Percentiles rank a stretch among this genome's conserved stretches.
Conservation (phyloP, 2,329 filamentous ascomycete genomes). For the Penicillium sp. region DNA sequence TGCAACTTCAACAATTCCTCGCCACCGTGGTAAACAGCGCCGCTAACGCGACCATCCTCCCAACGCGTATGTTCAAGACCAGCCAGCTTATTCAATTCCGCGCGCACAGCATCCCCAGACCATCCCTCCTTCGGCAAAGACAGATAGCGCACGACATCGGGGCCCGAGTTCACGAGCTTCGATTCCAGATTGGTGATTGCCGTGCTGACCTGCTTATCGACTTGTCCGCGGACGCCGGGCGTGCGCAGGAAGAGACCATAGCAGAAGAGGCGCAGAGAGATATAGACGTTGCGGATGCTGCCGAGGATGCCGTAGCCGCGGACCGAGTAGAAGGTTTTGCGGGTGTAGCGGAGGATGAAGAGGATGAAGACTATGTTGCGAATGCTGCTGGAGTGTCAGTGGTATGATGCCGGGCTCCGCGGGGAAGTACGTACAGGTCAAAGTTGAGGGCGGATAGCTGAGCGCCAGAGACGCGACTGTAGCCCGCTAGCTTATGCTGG, state of each 20-base stretch:
- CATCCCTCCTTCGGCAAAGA: constrained; percentile 81
- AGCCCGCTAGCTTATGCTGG: constrained; percentile 47
- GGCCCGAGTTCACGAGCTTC: constrained; percentile 77
- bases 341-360: constrained; percentile 81
- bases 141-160: constrained; percentile 71
- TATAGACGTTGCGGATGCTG: constrained; percentile 73
- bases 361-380: constrained; percentile 87
- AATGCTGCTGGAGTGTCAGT: constrained; percentile 55
- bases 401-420: constrained; percentile 1
- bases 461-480: constrained; percentile 34
- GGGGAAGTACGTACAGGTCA: constrained; percentile 43
- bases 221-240: constrained; percentile 82
- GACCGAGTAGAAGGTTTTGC: constrained; percentile 78
- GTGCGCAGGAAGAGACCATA: constrained; percentile 85
- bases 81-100: constrained; percentile 76
- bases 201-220: constrained; percentile 80
- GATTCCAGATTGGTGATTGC: constrained; percentile 77
- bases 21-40: constrained; percentile 95
- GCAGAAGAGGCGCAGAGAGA: constrained; percentile 67
- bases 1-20: constrained; percentile 79
- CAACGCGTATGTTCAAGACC: constrained; percentile 92
- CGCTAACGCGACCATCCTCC: constrained; percentile 94
- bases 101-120: constrained; percentile 73
- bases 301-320: constrained; percentile 87
- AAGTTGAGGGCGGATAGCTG: constrained; percentile 42